These are phyloP conservation scores for Stemphylium lycopersici DNA, from an alignment of 2,329 filamentous ascomycete genomes.

Conservation along the genomic window DNA sequence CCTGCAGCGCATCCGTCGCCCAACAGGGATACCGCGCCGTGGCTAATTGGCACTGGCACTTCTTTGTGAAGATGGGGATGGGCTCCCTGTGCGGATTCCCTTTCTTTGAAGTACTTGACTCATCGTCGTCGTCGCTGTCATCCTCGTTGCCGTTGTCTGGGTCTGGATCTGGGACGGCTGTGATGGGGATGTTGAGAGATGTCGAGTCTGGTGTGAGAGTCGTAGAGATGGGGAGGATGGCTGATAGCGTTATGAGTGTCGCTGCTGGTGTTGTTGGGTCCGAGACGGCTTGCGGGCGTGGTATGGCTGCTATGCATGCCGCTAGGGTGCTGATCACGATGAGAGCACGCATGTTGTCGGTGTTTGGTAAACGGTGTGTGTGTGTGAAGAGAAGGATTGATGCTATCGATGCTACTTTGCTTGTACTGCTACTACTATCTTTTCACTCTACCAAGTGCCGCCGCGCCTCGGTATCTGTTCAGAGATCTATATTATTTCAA, in stretches of 20 bases:
- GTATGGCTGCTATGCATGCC: constrained; percentile 14
- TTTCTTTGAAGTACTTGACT: constrained; percentile 45
- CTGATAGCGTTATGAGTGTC: constrained; percentile 8
- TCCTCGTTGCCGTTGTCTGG: constrained; percentile 13
- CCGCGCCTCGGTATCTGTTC: background rate
- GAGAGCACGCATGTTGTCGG: constrained; percentile 18
- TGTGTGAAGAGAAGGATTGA: background rate
- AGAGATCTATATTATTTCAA: constrained; percentile 16
- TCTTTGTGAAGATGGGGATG: constrained; percentile 63
- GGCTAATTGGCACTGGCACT: constrained; percentile 47
- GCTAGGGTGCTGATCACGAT: constrained; percentile 12
- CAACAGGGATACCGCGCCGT: constrained; percentile 37
- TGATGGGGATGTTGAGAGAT: constrained; percentile 33
- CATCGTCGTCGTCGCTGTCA: constrained; percentile 4
- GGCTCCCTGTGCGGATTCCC: constrained; percentile 60
- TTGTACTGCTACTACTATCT: constrained; percentile 8
- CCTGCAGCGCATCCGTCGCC: constrained; percentile 38
- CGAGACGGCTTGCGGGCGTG: constrained; percentile 15
- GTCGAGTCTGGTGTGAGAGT: constrained; percentile 19
- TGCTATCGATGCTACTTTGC: constrained; percentile 3
- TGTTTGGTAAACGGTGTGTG: constrained; percentile 4
- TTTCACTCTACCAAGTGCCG: constrained; percentile 11
- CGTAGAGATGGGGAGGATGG: constrained; percentile 21
- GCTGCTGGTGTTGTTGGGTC: constrained; percentile 3
- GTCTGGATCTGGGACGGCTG: constrained; percentile 11